A percentile compares a stretch with the other conserved stretches of the same genome.
Evolutionary conservation across 345 rosid genomes (phyloP).

Genomic region (Dimocarpus longan): DNA sequence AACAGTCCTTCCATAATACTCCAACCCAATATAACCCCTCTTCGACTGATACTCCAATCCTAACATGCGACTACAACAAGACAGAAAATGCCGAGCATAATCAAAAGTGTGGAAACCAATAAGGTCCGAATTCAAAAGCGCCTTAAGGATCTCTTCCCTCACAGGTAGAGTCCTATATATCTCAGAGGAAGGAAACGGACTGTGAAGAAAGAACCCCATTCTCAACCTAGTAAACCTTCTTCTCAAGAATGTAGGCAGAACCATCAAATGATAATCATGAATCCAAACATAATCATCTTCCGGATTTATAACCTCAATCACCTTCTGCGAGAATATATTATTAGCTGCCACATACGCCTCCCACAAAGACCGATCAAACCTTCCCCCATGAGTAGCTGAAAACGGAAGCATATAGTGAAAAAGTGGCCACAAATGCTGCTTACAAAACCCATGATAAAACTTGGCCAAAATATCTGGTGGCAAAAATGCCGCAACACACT

Average conservation of each 20-base stretch:
- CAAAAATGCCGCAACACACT: slow-evolving; percentile 75
- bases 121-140: slow-evolving; percentile 69
- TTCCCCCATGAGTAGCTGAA: slow-evolving; percentile 64
- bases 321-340: slow-evolving; percentile 71
- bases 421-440: slow-evolving; percentile 83
- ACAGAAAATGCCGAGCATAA: slow-evolving; percentile 91
- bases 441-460: slow-evolving; percentile 77
- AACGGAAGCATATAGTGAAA: slow-evolving; percentile 82
- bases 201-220: slow-evolving; percentile 79
- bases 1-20: slow-evolving; percentile 75
- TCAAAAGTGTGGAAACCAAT: slow-evolving; percentile 89
- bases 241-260: slow-evolving; percentile 73
- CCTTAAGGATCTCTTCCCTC: slow-evolving; percentile 74
- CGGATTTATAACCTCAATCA: slow-evolving; percentile 73
- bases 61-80: slow-evolving; percentile 76
- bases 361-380: slow-evolving; percentile 75
- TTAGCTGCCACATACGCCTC: slow-evolving; percentile 80
- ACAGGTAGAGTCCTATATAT: slow-evolving; percentile 77
- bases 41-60: slow-evolving; percentile 77
- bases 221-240: slow-evolving; percentile 64
- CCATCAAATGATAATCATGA: slow-evolving; percentile 86
- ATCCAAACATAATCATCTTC: slow-evolving; percentile 82
- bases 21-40: slow-evolving; percentile 76
- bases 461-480: slow-evolving; percentile 62
- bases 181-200: slow-evolving; percentile 82